Percentiles rank a stretch among this genome's conserved stretches.
phyloP scores from a whole-genome alignment of 2,329 filamentous ascomycete genomes.

The Magnaporthiopsis rhizophila region DNA sequence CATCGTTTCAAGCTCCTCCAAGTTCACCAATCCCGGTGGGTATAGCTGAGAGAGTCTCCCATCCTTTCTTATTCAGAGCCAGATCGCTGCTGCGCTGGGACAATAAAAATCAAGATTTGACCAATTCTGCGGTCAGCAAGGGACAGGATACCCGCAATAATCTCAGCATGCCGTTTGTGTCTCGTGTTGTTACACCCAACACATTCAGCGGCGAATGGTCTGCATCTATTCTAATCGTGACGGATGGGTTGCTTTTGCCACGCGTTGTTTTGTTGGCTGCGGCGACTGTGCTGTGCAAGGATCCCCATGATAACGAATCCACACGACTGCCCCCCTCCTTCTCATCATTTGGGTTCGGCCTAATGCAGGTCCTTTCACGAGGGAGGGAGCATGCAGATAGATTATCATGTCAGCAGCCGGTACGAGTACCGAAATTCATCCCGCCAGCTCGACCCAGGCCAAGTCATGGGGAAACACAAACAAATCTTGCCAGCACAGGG shows the following conservation, averaged over 20 bases:
- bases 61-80: neutral
- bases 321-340: neutral
- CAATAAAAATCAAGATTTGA: neutral
- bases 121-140: neutral
- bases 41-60: neutral
- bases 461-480: neutral
- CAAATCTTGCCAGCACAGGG: neutral
- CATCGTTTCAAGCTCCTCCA: neutral
- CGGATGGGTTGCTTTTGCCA: neutral
- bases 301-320: neutral
- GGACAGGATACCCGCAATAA: neutral
- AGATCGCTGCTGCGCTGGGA: neutral
- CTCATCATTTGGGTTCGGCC: neutral
- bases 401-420: neutral
- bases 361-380: neutral
- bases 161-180: no score
- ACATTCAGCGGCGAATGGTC: neutral
- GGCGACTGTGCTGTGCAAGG: neutral
- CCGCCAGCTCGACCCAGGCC: neutral
- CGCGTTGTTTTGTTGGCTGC: neutral
- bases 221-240: neutral
- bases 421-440: neutral
- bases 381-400: neutral
- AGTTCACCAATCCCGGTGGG: neutral
- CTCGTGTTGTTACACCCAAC: neutral